Base-by-base conservation (phyloP, 495 filamentous ascomycete genomes). In the Xylaria palmicola region DNA sequence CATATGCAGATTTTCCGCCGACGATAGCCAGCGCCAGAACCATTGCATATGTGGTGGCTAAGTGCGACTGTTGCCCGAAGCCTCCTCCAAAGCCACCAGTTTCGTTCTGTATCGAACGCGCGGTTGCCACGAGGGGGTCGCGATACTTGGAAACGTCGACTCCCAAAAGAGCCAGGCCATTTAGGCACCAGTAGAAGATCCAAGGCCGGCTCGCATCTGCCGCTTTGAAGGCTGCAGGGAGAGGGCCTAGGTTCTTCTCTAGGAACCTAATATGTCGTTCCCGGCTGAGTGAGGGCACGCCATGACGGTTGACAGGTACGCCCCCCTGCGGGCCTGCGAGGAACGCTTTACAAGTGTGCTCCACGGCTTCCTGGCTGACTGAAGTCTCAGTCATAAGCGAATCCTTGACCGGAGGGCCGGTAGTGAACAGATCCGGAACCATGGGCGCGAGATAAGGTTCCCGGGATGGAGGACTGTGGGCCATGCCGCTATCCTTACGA, bases 41-140 rank as follows among this genome's bases (percentile, higher is more conserved):
- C 29, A 88, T 84, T 17, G 92, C 90, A 79, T 98, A 98, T 1
- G 87, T 88, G n/a, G 90, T 83, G 22, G 93, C 93, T 62, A 91
- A 76, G 74, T 98, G 94, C 12, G 91, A 91, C 60, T 82, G 79
- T 70, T 98, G 95, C 41, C 92, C 90, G 73, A 90, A 87, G n/a
- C 94, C 93, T 48, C 94, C 94, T 26, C 94, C 95, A 74, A 97
- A 97, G 6, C 94, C 94, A 7, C 94, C 94, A 15, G 78, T 81
- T 29, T 78, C 68, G 71, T 98, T 94, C 74, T 97, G 95, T 72
- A 92, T 86, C 10, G 90, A 81, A 29, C 79, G 78, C 20, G 94
- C 84, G 1, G 92, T 94, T 41, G 83, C 75, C 17, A 88, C 79
- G 7, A 96, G 77, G 24, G 86, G 79, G 56, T 89, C 77, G 39